Evolutionary conservation across 805 yeast genomes (phyloP).

Genomic region (Saccharomycopsis amapae): DNA sequence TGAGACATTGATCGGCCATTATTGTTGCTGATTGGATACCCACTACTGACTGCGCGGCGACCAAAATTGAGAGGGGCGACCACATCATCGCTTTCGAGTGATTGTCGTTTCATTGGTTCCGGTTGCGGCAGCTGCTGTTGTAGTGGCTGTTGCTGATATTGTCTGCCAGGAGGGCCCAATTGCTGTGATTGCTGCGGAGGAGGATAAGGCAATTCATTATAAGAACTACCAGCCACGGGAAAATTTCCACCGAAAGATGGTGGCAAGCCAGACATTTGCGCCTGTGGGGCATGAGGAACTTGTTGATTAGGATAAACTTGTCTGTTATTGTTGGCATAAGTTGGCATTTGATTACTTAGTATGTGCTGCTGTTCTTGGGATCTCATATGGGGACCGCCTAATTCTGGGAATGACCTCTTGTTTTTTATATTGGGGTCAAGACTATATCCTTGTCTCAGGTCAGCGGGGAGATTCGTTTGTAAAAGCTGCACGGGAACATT

Average conservation of each 20-base stretch:
- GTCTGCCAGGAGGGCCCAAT: not conserved
- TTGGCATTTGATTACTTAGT: no score
- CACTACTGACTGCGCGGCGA: conserved; percentile 6
- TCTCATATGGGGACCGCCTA: not conserved
- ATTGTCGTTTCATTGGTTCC: not conserved
- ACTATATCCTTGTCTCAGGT: not conserved
- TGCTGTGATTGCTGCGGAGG: not conserved
- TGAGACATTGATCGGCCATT: conserved; percentile 1
- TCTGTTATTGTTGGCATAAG: not conserved
- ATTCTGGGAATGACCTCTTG: not conserved
- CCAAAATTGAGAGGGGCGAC: conserved; percentile 10
- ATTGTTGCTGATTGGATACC: not conserved
- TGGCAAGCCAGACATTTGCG: not conserved
- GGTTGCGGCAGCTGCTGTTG: not conserved
- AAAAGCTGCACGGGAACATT: conserved; percentile 15
- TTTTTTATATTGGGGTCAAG: not conserved
- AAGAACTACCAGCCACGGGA: not conserved
- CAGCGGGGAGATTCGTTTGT: conserved; percentile 13
- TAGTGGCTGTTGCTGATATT: not conserved
- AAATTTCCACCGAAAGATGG: not conserved
- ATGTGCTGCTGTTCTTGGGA: not conserved
- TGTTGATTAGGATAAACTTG: not conserved
- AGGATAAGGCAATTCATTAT: not conserved
- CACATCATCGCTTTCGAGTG: conserved; percentile 8
- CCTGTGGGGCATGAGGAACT: not conserved